Conservation (phyloP, 2,329 filamentous ascomycete species). For the Fusarium sambucinum region DNA sequence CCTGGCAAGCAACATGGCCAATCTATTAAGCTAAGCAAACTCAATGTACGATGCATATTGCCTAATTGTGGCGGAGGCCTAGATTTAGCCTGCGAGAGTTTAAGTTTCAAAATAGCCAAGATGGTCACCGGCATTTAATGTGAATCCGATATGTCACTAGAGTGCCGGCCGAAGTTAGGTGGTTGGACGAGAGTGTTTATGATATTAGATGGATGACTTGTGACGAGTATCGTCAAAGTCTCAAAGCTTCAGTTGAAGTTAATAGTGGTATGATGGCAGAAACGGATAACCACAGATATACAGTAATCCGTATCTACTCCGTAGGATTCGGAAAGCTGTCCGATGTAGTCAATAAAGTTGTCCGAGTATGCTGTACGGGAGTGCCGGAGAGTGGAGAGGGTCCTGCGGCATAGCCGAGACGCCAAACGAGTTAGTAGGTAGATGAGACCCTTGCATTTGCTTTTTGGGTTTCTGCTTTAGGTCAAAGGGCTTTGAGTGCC, state of each 20-base stretch:
- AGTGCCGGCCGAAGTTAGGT: neutral
- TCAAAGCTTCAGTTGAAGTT: conserved; percentile 7
- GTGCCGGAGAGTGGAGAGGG: conserved; percentile 30
- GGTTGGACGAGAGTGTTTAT: neutral
- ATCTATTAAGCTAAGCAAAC: conserved; percentile 2
- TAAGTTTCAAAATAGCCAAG: neutral
- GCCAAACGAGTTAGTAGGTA: conserved; percentile 17
- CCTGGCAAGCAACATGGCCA: neutral
- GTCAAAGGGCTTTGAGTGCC: conserved; percentile 11
- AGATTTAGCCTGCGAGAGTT: conserved; percentile 13
- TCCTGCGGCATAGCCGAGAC: conserved; percentile 34
- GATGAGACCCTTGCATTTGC: conserved; percentile 15
- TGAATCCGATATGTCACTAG: neutral
- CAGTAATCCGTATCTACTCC: neutral
- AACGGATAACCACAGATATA: conserved; percentile 4
- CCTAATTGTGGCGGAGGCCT: conserved; percentile 11
- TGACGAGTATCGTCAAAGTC: neutral
- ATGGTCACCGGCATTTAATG: neutral
- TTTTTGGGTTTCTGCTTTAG: conserved; percentile 1
- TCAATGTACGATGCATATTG: conserved; percentile 10
- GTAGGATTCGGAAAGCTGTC: neutral
- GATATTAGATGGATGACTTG: conserved; percentile 3
- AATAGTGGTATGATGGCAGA: conserved; percentile 1
- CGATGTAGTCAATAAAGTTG: neutral
- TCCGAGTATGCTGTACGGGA: conserved; percentile 13